Percentiles rank a stretch among this genome's conserved stretches.
These are phyloP conservation scores for Boletus fagicola DNA, from an alignment of 768 basidiomycete species.

Conservation along the genomic window DNA sequence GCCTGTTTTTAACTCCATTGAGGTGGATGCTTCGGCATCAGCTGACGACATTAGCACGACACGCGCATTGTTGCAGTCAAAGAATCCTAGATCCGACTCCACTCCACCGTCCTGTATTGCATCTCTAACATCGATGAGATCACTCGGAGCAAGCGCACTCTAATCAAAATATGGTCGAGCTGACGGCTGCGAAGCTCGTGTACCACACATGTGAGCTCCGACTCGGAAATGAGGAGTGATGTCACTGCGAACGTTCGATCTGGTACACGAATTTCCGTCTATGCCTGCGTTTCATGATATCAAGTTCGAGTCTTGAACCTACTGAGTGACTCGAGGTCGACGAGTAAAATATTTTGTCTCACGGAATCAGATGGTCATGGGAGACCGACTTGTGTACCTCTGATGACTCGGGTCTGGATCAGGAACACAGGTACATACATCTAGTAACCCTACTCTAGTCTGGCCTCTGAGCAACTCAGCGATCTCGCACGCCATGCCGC, in stretches of 20 bases:
- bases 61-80: background rate
- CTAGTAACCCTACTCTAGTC: background rate
- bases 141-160: background rate
- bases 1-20: background rate
- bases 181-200: background rate
- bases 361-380: background rate
- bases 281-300: background rate
- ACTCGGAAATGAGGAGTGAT: background rate
- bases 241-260: conserved; percentile 1
- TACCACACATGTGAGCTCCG: background rate
- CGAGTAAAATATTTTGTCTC: background rate
- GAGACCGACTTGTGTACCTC: background rate
- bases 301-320: background rate
- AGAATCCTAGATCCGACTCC: conserved; percentile 13
- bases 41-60: background rate
- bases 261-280: background rate
- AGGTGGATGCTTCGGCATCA: background rate
- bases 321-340: background rate
- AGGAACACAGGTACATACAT: background rate
- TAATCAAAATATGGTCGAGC: background rate
- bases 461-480: background rate
- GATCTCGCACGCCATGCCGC: background rate
- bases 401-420: background rate
- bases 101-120: background rate
- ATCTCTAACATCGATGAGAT: conserved; percentile 5